These are phyloP conservation scores for Plenodomus lindquistii DNA, from an alignment of 2,329 filamentous ascomycete species.

Conservation along the genomic window DNA sequence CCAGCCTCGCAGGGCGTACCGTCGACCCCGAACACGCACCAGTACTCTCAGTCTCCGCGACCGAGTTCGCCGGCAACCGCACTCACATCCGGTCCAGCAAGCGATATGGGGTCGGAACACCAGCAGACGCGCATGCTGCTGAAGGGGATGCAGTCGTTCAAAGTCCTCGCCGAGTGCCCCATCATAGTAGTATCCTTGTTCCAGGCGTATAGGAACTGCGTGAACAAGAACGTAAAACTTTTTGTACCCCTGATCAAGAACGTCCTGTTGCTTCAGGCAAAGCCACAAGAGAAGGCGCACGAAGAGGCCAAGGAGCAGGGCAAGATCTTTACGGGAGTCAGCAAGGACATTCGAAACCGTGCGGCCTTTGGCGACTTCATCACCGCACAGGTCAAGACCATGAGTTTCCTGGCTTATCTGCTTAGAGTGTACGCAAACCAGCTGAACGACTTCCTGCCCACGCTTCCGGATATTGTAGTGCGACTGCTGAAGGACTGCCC, in stretches of 20 bases:
- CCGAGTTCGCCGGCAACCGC: slow-evolving; percentile 88
- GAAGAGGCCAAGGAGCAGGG: slow-evolving; percentile 77
- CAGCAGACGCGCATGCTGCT: slow-evolving; percentile 79
- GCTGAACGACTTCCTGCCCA: slow-evolving; percentile 82
- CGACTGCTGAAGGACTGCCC: slow-evolving; percentile 91
- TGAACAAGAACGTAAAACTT: slow-evolving; percentile 81
- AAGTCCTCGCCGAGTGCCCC: slow-evolving; percentile 94
- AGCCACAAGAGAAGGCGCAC: slow-evolving; percentile 90
- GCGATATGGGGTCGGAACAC: slow-evolving; percentile 81
- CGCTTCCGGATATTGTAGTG: slow-evolving; percentile 86
- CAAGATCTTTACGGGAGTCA: slow-evolving; percentile 89
- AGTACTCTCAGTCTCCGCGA: slow-evolving; percentile 83
- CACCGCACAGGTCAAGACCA: slow-evolving; percentile 97
- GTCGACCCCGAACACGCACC: slow-evolving; percentile 63
- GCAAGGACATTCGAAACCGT: slow-evolving; percentile 88
- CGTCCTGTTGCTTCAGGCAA: slow-evolving; percentile 85
- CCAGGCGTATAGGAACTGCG: slow-evolving; percentile 82
- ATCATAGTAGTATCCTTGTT: slow-evolving; percentile 99
- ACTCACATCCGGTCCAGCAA: slow-evolving; percentile 68
- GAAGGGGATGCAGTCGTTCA: slow-evolving; percentile 98
- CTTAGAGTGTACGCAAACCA: slow-evolving; percentile 86
- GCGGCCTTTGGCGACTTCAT: slow-evolving; percentile 97
- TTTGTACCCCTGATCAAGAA: slow-evolving; percentile 95
- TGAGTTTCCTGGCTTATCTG: slow-evolving; percentile 96
- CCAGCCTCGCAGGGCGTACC: slow-evolving; percentile 58